phyloP scores from a whole-genome alignment of 1,284 basidiomycete genomes.

The Trametes versicolor region DNA sequence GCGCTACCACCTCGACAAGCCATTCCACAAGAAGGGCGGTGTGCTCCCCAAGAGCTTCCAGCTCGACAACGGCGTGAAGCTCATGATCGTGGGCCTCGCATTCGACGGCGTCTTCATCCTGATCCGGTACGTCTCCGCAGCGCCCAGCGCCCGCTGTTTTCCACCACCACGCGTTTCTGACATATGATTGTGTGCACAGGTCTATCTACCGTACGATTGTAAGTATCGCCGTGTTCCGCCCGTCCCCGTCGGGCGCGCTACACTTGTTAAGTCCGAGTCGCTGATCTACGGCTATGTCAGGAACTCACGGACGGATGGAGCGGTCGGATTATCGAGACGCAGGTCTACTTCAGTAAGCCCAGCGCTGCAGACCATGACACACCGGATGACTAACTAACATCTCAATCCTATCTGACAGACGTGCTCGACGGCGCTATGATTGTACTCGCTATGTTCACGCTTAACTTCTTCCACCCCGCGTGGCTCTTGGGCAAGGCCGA shows the following conservation, averaged over 20 bases:
- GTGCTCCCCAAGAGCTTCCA: slow-evolving; percentile 18
- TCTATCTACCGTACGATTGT: slow-evolving; percentile 61
- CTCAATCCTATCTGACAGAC: slow-evolving; percentile 44
- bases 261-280: neutral
- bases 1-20: slow-evolving; percentile 52
- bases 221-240: neutral
- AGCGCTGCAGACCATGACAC: neutral
- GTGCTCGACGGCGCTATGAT: slow-evolving; percentile 72
- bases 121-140: slow-evolving; percentile 47
- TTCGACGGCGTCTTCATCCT: slow-evolving; percentile 52
- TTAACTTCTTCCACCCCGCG: slow-evolving; percentile 68
- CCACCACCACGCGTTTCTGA: neutral
- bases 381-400: neutral
- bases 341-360: slow-evolving; percentile 61
- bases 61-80: slow-evolving; percentile 44
- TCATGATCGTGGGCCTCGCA: slow-evolving; percentile 48
- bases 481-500: slow-evolving; percentile 30
- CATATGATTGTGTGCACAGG: slow-evolving; percentile 35
- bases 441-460: slow-evolving; percentile 60
- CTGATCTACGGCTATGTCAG: slow-evolving; percentile 19
- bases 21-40: slow-evolving; percentile 41
- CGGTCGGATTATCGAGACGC: slow-evolving; percentile 61
- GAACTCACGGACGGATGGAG: slow-evolving; percentile 65
- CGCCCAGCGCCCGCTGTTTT: neutral
- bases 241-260: neutral